Percentiles rank a stretch among this genome's conserved stretches.
Conservation (phyloP, 164 flowering plant genomes). For the Chloranthus sessilifolius region DNA sequence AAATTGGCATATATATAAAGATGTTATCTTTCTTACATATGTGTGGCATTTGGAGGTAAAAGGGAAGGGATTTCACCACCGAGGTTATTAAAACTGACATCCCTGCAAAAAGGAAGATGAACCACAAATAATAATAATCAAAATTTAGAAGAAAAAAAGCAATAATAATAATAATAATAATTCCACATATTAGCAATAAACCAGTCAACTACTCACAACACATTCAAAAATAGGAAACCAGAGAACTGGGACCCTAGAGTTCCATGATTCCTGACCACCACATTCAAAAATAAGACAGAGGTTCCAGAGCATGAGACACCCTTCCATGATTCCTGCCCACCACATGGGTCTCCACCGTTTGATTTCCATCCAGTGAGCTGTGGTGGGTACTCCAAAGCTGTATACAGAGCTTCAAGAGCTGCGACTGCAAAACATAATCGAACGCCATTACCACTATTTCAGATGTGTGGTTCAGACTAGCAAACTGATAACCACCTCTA, state of each 20-base stretch:
- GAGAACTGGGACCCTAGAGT: conserved; percentile 43
- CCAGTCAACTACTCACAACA: conserved; percentile 47
- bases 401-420: conserved; percentile 57
- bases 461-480: too few relatives aligned
- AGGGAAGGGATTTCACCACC: conserved; percentile 54
- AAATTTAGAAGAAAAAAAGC: too few relatives aligned
- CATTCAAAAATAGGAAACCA: conserved; percentile 47
- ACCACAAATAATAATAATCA: too few relatives aligned
- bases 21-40: too few relatives aligned
- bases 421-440: conserved; percentile 48
- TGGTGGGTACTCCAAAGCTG: conserved; percentile 40
- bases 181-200: too few relatives aligned
- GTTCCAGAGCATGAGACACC: conserved; percentile 69
- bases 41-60: conserved; percentile 64
- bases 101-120: too few relatives aligned
- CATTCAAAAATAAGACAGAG: conserved; percentile 56
- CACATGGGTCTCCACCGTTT: conserved; percentile 73
- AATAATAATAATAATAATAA: too few relatives aligned
- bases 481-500: too few relatives aligned
- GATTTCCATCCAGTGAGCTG: conserved; percentile 61
- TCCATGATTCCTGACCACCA: conserved; percentile 44
- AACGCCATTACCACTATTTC: too few relatives aligned
- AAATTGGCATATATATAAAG: too few relatives aligned
- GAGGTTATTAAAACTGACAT: conserved; percentile 59
- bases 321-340: conserved; percentile 63